Evolutionary conservation across 139 green algal genomes (phyloP).

Genomic region (Volvox reticuliferus): DNA sequence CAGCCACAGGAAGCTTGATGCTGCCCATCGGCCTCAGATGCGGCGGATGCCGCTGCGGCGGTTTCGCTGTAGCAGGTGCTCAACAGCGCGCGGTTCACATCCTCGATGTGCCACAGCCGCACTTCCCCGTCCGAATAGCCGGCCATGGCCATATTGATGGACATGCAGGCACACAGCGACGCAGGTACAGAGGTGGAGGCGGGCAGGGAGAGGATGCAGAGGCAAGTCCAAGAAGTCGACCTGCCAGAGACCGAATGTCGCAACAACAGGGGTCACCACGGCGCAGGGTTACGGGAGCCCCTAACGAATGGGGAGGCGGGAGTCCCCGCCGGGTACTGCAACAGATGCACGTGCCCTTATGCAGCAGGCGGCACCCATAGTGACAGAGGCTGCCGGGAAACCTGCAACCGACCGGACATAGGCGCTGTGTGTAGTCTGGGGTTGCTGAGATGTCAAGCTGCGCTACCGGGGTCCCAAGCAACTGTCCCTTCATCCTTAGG

Average conservation of each 20-base stretch:
- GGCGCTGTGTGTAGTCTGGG: too few species aligned
- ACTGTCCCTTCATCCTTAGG: too few species aligned
- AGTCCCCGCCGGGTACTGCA: too few species aligned
- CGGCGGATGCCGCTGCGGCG: not conserved
- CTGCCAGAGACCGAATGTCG: not conserved
- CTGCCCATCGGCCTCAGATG: slow-evolving; percentile 14
- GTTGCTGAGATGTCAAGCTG: too few species aligned
- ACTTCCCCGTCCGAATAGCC: slow-evolving; percentile 57
- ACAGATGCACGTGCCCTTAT: too few species aligned
- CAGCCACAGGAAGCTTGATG: slow-evolving; percentile 21
- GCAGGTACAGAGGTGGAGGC: slow-evolving; percentile 9
- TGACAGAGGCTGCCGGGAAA: too few species aligned
- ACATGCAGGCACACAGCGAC: slow-evolving; percentile 49
- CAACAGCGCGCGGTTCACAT: slow-evolving; percentile 42
- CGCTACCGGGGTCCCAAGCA: too few species aligned
- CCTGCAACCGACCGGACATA: too few species aligned
- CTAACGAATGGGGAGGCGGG: too few species aligned
- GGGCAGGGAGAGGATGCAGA: slow-evolving; percentile 53
- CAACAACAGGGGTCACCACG: too few species aligned
- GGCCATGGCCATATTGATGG: slow-evolving; percentile 38
- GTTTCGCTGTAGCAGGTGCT: slow-evolving; percentile 15
- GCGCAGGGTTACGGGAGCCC: too few species aligned
- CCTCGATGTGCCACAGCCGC: slow-evolving; percentile 59
- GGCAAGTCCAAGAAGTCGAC: slow-evolving; percentile 46
- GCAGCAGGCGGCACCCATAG: too few species aligned